Base-by-base conservation (phyloP, 495 filamentous ascomycete species). In the Neurospora sp. region DNA sequence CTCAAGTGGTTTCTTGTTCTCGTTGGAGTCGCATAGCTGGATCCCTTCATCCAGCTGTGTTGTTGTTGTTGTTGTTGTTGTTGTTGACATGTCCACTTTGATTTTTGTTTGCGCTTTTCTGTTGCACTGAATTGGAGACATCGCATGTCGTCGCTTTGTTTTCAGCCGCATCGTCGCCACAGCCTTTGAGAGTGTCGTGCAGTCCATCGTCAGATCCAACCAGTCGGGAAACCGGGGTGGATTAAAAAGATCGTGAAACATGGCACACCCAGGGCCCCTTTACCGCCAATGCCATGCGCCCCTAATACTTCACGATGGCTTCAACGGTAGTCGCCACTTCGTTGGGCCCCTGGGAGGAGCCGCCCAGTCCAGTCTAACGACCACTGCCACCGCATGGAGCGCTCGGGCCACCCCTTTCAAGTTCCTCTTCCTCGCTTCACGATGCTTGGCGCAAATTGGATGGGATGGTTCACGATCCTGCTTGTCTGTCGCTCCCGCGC, bases 231-330 rank as follows among this genome's bases (percentile, higher is more conserved):
- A 17, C 54, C 54, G 54, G 54, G 37, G 72, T 10, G 54, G 31
- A 17, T 39, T 38, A 31, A 54, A 21, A 43, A 72, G 71, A 34
- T 72, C 34, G 45, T 39, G 71, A 37, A 38, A 70, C 31, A 34
- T 69, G 17, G 48, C 21, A 66, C 28, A 34, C 48, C 48, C 48
- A 66, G 54, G 19, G 15, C 54, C 24, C 24, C 54, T 66, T 62
- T 66, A 31, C 54, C 54, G 54, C 54, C 54, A 62, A 62, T 62
- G 54, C 48, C 48, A 59, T 54, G 45, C 45, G 54, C 54, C 21
- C 48, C 54, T 31, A 34, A 62, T 17, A 62, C 54, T 72, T 77
- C 76, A 77, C 76, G 74, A 77, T 77, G 42, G 74, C 74, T 73
- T 77, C 76, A 77, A 40, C 24, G 36, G 70, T 31, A 13, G 11